Percentiles rank a stretch among this genome's conserved stretches.
Evolutionary conservation across 306 rosid genomes (phyloP).

Genomic region (Pyrus pyrifolia): DNA sequence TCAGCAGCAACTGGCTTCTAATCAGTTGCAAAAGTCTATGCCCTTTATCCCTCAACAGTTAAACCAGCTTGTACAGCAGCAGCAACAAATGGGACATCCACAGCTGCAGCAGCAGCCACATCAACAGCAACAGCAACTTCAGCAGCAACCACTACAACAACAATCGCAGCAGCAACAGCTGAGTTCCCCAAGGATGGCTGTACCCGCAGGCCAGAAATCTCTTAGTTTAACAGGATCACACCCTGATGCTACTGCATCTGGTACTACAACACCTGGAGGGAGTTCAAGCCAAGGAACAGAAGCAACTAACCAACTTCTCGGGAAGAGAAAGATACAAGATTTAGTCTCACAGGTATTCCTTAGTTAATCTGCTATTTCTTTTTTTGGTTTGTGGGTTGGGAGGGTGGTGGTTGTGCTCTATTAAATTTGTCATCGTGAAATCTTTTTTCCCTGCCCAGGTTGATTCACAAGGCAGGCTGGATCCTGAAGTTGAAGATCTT

Average conservation of each 20-base stretch:
- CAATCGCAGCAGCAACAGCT: conserved; percentile 72
- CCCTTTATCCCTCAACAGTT: conserved; percentile 58
- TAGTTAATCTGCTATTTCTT: background rate
- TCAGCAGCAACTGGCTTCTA: conserved; percentile 76
- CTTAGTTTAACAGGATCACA: conserved; percentile 96
- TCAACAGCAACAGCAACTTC: conserved; percentile 34
- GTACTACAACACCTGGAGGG: conserved; percentile 95
- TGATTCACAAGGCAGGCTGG: conserved; percentile 82
- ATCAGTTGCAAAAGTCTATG: conserved; percentile 60
- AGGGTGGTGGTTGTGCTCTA: background rate
- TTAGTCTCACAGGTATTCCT: conserved; percentile 82
- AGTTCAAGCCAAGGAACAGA: conserved; percentile 99
- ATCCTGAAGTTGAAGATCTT: conserved; percentile 79
- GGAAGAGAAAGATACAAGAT: conserved; percentile 97
- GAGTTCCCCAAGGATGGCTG: conserved; percentile 81
- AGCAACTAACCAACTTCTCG: conserved; percentile 95
- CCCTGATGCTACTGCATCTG: conserved; percentile 96
- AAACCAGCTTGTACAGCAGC: conserved; percentile 80
- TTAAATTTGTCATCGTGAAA: conserved; percentile 7
- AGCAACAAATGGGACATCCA: conserved; percentile 61
- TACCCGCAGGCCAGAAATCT: conserved; percentile 79
- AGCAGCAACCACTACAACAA: conserved; percentile 37
- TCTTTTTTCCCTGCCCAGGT: conserved; percentile 44
- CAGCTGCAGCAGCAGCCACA: conserved; percentile 50
- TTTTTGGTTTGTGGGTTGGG: background rate